Percentiles rank a stretch among this genome's conserved stretches.
Conservation (phyloP, 768 basidiomycete species). For the Xerocomus spinulosus region DNA sequence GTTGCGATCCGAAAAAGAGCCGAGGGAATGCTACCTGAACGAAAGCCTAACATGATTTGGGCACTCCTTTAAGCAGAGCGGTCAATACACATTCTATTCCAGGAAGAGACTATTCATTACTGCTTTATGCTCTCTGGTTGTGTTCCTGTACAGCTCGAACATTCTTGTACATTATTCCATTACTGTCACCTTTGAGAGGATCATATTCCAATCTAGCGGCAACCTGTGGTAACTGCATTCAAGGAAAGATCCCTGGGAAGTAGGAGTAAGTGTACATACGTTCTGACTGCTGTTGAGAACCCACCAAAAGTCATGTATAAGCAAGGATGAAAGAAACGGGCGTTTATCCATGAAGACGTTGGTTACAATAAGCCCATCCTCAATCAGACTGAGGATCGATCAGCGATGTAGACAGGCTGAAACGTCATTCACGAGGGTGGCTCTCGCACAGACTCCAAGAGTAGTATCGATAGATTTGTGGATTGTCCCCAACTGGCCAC, state of each 20-base stretch:
- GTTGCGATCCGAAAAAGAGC: slow-evolving; percentile 21
- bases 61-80: slow-evolving; percentile 5
- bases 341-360: neutral
- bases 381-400: neutral
- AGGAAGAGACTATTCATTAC: neutral
- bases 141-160: slow-evolving; percentile 4
- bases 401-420: neutral
- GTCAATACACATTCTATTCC: neutral
- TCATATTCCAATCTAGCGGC: too few species aligned
- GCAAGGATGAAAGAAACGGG: neutral
- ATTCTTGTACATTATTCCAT: neutral
- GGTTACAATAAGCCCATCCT: neutral
- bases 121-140: neutral
- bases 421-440: neutral
- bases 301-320: neutral
- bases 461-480: neutral
- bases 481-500: neutral
- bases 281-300: neutral
- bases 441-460: neutral
- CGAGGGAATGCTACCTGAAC: slow-evolving; percentile 18
- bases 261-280: neutral
- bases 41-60: slow-evolving; percentile 11
- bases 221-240: too few species aligned
- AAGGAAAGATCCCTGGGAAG: neutral
- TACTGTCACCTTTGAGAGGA: neutral